phyloP scores from a whole-genome alignment of 108 stramenopile species.

The Nannochloropsis salina region DNA sequence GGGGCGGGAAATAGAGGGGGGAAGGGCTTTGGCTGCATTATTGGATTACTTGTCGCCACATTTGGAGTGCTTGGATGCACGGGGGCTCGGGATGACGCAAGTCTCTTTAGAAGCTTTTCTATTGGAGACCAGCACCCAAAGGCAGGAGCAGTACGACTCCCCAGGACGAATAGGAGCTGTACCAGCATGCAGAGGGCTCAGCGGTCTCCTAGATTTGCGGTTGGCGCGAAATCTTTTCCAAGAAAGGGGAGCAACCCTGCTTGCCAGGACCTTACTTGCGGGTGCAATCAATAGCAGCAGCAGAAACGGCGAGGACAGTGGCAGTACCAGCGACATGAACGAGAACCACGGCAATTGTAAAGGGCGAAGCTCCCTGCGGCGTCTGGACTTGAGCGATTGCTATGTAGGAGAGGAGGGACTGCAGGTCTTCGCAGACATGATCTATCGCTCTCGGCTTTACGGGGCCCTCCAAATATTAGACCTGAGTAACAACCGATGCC shows the following conservation, averaged over 20 bases:
- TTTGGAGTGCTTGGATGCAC: not conserved
- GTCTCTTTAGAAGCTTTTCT: not conserved
- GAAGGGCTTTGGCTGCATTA: not conserved
- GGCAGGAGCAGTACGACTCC: too few relatives aligned
- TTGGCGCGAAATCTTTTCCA: not conserved
- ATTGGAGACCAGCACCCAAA: too few relatives aligned
- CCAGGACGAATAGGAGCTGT: too few relatives aligned
- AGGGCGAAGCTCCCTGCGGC: not conserved
- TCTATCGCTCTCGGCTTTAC: not conserved
- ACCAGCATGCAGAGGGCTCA: not conserved
- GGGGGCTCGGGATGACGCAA: not conserved
- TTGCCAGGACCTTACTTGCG: too few relatives aligned
- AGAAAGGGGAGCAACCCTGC: not conserved
- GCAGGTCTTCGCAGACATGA: not conserved
- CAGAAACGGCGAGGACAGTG: not conserved
- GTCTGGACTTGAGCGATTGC: not conserved
- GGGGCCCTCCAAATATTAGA: not conserved
- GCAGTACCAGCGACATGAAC: not conserved
- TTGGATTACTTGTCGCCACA: not conserved
- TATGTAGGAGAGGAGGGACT: not conserved
- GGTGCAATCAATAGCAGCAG: too few relatives aligned
- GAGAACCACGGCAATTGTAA: not conserved
- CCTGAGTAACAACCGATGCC: not conserved
- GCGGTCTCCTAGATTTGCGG: not conserved
- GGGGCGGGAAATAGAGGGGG: not conserved